Conservation (phyloP, 2,329 filamentous ascomycete genomes). For the Teratosphaeriaceae sp. region DNA sequence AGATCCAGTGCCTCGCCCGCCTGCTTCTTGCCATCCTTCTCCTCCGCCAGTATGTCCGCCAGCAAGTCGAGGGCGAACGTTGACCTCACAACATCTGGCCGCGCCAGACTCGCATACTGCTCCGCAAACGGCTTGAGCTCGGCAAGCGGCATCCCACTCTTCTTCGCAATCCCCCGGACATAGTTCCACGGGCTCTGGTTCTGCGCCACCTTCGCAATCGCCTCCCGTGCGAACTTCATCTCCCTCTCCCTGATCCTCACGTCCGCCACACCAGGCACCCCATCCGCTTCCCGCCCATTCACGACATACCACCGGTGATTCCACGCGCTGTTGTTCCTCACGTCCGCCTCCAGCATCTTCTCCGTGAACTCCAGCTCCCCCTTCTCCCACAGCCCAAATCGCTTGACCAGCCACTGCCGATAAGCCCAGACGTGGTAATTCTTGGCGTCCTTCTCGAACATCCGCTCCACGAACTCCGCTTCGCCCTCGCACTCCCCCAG, state of each 20-base stretch:
- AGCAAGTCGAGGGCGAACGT: slow-evolving; percentile 63
- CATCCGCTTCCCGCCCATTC: slow-evolving; percentile 51
- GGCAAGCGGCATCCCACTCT: slow-evolving; percentile 48
- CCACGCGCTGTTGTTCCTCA: slow-evolving; percentile 97
- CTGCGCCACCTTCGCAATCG: slow-evolving; percentile 75
- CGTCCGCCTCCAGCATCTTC: slow-evolving; percentile 66
- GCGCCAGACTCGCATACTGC: slow-evolving; percentile 47
- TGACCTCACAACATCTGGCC: slow-evolving; percentile 48
- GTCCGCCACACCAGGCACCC: slow-evolving; percentile 31
- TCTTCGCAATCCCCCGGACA: slow-evolving; percentile 65
- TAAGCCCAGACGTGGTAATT: slow-evolving; percentile 99
- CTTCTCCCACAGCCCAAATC: slow-evolving; percentile 49
- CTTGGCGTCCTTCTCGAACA: slow-evolving; percentile 82
- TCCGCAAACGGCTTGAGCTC: slow-evolving; percentile 49
- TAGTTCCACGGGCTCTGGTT: slow-evolving; percentile 97
- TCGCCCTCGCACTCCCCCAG: slow-evolving; percentile 45
- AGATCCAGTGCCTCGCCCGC: slow-evolving; percentile 66
- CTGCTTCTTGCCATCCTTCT: slow-evolving; percentile 49
- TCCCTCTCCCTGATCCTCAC: slow-evolving; percentile 64
- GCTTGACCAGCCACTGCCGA: slow-evolving; percentile 68
- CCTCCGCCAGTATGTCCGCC: slow-evolving; percentile 56
- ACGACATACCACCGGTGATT: slow-evolving; percentile 94
- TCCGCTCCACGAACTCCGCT: slow-evolving; percentile 65
- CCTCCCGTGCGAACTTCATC: slow-evolving; percentile 59
- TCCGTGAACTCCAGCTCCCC: slow-evolving; percentile 65